phyloP scores from a whole-genome alignment of 1,284 basidiomycete genomes.

The Rhizoctonia solani region DNA sequence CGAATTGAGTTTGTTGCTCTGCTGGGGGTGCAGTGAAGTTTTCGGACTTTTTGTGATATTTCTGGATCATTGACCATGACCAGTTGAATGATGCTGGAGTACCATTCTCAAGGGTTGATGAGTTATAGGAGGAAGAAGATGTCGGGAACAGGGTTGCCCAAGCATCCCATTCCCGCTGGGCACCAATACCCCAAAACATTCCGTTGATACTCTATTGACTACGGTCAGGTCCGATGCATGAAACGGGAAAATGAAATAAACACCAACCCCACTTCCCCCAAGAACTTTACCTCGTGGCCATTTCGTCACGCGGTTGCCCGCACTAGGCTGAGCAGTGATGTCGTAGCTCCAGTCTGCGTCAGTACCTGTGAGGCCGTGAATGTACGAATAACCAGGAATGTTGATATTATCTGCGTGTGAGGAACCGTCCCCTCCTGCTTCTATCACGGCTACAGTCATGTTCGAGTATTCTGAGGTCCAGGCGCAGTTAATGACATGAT shows the following conservation, averaged over 20 bases:
- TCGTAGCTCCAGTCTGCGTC: conserved; percentile 50
- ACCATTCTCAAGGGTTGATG: conserved; percentile 19
- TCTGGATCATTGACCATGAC: conserved; percentile 5
- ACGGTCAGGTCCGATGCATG: neutral
- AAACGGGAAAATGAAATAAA: neutral
- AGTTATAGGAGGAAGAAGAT: conserved; percentile 15
- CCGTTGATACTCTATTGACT: conserved; percentile 45
- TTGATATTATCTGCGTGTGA: conserved; percentile 46
- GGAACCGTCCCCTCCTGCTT: conserved; percentile 49
- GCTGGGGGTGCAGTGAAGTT: conserved; percentile 47
- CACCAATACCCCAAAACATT: conserved; percentile 46
- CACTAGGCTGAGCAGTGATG: conserved; percentile 44
- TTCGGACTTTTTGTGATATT: conserved; percentile 45
- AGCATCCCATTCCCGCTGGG: conserved; percentile 11
- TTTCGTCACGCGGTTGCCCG: conserved; percentile 16
- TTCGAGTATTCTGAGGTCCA: conserved; percentile 47
- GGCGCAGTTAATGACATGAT: neutral
- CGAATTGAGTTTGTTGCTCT: conserved; percentile 41
- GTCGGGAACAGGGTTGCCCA: conserved; percentile 28
- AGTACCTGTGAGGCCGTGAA: conserved; percentile 43
- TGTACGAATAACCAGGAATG: conserved; percentile 47
- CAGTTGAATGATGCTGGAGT: conserved; percentile 17
- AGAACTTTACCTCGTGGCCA: conserved; percentile 52
- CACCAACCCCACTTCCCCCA: conserved; percentile 46
- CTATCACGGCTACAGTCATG: conserved; percentile 51